phyloP scores from a whole-genome alignment of 2,329 filamentous ascomycete species.

The Pleoardoris graminearum region DNA sequence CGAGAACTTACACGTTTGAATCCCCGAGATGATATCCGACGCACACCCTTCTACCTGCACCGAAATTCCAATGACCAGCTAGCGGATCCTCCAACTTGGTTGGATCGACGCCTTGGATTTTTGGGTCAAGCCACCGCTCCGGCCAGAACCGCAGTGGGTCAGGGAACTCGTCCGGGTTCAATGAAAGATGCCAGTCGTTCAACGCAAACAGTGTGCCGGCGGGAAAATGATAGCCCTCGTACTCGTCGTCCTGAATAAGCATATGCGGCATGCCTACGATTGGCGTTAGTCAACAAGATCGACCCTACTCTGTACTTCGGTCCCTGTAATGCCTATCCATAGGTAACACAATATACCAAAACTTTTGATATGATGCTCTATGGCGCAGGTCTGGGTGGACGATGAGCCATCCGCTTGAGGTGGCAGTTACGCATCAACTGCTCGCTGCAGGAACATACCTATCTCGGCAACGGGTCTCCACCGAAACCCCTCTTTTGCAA shows the following conservation, averaged over 20 bases:
- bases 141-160: constrained; percentile 25
- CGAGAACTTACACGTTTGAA: constrained; percentile 17
- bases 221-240: constrained; percentile 27
- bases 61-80: constrained; percentile 35
- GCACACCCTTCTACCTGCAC: constrained; percentile 21
- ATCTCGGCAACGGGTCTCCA: constrained; percentile 29
- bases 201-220: constrained; percentile 27
- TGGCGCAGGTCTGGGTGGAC: too few species aligned
- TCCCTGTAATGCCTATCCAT: too few species aligned
- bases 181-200: constrained; percentile 25
- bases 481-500: constrained; percentile 24
- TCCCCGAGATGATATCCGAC: constrained; percentile 24
- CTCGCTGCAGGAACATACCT: constrained; percentile 6
- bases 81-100: constrained; percentile 22
- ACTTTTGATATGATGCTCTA: too few species aligned
- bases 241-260: constrained; percentile 24
- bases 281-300: not conserved
- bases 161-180: constrained; percentile 18
- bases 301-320: too few species aligned
- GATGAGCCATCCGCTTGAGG: too few species aligned
- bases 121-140: constrained; percentile 27
- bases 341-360: too few species aligned
- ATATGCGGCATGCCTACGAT: constrained; percentile 14
- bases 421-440: too few species aligned
- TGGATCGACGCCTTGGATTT: constrained; percentile 19